Conservation (phyloP, 2,329 filamentous ascomycete species). For the Apiospora kogelbergensis region DNA sequence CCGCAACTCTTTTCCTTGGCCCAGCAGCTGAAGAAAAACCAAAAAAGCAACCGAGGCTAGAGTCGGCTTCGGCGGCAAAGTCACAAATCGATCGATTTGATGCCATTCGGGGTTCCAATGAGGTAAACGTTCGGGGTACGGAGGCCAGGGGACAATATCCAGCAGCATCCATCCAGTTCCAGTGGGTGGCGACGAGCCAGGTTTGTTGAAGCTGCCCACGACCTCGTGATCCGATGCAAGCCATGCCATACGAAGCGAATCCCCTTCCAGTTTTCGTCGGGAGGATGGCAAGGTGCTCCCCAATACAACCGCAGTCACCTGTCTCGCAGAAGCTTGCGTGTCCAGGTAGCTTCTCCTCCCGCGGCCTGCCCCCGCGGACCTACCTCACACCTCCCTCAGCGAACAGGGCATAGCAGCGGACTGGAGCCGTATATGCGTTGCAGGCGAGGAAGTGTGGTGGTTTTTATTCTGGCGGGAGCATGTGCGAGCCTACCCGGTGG, state of each 20-base stretch:
- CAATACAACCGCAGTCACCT: slow-evolving; percentile 5
- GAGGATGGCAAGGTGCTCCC: background rate
- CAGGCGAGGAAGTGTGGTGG: background rate
- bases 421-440: background rate
- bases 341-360: background rate
- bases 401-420: background rate
- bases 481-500: background rate
- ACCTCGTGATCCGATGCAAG: background rate
- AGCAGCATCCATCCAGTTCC: background rate
- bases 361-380: too few relatives aligned
- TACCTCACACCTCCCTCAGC: background rate
- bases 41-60: background rate
- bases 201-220: background rate
- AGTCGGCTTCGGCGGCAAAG: background rate
- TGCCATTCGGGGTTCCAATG: slow-evolving; percentile 2
- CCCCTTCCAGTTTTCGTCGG: background rate
- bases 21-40: background rate
- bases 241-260: background rate
- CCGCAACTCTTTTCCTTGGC: background rate
- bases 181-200: background rate
- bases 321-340: background rate
- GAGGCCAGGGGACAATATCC: background rate
- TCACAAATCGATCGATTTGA: background rate
- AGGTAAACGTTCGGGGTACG: background rate
- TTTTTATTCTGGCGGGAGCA: slow-evolving; percentile 1